Percentiles rank a stretch among this genome's conserved stretches.
phyloP scores from a whole-genome alignment of 768 basidiomycete genomes.

The Hericium rajendrae region DNA sequence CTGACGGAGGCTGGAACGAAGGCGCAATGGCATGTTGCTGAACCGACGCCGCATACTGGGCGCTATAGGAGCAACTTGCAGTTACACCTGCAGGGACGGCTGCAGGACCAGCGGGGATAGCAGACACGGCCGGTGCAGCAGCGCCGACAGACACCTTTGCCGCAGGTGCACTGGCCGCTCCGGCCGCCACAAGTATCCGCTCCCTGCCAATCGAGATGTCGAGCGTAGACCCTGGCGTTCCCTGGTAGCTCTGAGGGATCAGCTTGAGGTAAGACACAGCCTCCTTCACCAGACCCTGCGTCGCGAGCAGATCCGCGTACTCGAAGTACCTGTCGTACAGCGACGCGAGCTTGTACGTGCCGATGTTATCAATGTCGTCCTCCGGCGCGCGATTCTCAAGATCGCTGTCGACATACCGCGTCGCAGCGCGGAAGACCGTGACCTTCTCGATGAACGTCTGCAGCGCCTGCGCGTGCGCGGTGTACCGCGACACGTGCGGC shows the following conservation, averaged over 20 bases:
- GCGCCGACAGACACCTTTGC: constrained; percentile 17
- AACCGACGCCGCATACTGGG: constrained; percentile 13
- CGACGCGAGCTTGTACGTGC: constrained; percentile 72
- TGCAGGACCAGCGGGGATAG: constrained; percentile 12
- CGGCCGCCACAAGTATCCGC: constrained; percentile 34
- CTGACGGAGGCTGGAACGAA: constrained; percentile 7
- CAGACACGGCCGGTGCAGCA: constrained; percentile 6
- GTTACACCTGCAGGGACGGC: constrained; percentile 12
- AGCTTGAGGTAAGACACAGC: constrained; percentile 72
- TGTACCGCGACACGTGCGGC: constrained; percentile 49
- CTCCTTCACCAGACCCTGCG: constrained; percentile 82
- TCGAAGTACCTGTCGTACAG: constrained; percentile 94
- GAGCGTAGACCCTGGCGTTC: constrained; percentile 32
- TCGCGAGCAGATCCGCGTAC: constrained; percentile 85
- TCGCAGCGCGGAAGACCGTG: constrained; percentile 84
- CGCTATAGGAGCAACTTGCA: constrained; percentile 11
- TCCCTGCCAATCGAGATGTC: constrained; percentile 37
- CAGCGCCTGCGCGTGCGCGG: constrained; percentile 75
- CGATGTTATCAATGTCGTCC: constrained; percentile 32
- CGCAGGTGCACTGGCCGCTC: constrained; percentile 17
- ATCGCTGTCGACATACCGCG: constrained; percentile 69
- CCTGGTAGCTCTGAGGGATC: constrained; percentile 72
- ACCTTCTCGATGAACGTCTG: constrained; percentile 97
- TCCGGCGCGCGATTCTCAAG: constrained; percentile 30
- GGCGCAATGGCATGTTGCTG: constrained; percentile 16